Evolutionary conservation across 441 rosid genomes (phyloP).

Genomic region (Aquilaria agallochum): DNA sequence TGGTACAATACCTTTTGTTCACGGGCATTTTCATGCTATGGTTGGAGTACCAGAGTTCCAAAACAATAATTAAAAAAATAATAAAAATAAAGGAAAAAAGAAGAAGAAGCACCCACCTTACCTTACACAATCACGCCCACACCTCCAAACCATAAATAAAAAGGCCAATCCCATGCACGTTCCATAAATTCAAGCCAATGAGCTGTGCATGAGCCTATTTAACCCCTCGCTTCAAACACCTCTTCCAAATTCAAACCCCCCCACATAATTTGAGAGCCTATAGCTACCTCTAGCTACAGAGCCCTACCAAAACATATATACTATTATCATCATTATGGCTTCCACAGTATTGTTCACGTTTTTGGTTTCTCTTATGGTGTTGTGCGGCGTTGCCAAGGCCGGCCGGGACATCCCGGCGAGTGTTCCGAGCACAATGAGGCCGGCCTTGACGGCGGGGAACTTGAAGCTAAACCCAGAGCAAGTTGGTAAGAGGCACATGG

Average conservation of each 20-base stretch:
- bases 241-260: neutral
- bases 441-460: conserved; percentile 27
- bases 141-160: conserved; percentile 4
- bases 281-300: conserved; percentile 2
- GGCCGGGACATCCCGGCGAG: conserved; percentile 52
- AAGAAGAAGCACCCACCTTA: conserved; percentile 20
- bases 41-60: no score
- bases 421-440: conserved; percentile 62
- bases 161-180: conserved; percentile 12
- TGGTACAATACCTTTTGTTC: no score
- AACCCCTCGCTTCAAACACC: conserved; percentile 19
- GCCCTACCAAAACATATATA: neutral
- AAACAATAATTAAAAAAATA: no score
- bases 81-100: neutral
- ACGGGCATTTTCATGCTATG: no score
- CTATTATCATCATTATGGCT: conserved; percentile 18
- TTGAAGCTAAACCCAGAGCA: conserved; percentile 36
- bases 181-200: neutral
- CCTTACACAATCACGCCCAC: conserved; percentile 22
- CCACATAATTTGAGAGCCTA: neutral
- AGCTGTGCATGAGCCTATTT: conserved; percentile 69
- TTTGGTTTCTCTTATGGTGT: conserved; percentile 18
- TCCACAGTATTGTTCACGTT: neutral
- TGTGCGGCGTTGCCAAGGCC: conserved; percentile 16
- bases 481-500: conserved; percentile 14